Evolutionary conservation across 148 eudicot species (phyloP).

Genomic region (Rhododendron mucronatum): DNA sequence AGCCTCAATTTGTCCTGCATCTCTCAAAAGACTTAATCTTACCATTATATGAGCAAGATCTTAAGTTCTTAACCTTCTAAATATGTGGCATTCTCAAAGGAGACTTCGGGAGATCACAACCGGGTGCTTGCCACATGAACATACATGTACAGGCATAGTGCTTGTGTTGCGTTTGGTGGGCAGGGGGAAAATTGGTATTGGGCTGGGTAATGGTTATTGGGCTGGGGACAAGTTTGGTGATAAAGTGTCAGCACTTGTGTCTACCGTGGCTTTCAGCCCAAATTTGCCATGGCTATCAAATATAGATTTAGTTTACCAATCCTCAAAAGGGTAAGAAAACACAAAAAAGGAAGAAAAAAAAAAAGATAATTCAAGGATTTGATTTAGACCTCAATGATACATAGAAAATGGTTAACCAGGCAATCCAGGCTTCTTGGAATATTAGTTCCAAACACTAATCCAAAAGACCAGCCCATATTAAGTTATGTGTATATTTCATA

Average conservation of each 20-base stretch:
- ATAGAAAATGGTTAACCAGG: background rate
- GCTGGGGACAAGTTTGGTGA: too few species aligned
- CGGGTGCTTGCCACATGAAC: background rate
- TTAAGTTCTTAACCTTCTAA: background rate
- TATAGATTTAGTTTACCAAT: background rate
- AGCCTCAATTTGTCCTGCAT: background rate
- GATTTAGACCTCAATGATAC: background rate
- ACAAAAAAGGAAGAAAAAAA: background rate
- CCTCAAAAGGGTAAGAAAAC: background rate
- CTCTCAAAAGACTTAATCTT: background rate
- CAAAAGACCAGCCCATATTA: background rate
- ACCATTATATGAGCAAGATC: background rate
- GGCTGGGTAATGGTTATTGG: background rate
- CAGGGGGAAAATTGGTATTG: background rate
- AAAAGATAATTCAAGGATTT: background rate
- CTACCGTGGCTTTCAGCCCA: background rate
- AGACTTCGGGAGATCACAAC: background rate
- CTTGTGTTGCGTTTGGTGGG: background rate
- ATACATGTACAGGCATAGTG: background rate
- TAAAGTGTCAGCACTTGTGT: background rate
- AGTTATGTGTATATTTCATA: background rate
- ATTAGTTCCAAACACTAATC: too few species aligned
- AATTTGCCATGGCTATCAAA: background rate
- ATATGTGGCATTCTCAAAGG: background rate
- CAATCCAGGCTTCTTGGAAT: background rate